Evolutionary conservation across 768 basidiomycete genomes (phyloP).

Genomic region (Hebeloma cylindrosporum): DNA sequence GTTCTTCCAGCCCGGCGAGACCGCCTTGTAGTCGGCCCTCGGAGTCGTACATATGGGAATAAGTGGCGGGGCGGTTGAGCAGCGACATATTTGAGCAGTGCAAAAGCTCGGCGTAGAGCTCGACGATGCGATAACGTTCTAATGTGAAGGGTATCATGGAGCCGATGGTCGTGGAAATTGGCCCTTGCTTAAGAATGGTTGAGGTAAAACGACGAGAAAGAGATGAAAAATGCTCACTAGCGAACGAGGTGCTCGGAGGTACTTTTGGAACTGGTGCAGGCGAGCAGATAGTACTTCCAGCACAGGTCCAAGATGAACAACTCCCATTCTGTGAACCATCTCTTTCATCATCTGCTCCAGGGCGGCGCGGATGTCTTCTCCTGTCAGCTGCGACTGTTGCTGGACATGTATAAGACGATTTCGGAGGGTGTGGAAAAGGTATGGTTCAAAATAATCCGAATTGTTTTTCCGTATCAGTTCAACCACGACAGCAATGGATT

Average conservation of each 20-base stretch:
- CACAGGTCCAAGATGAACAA: constrained; percentile 87
- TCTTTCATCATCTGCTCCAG: constrained; percentile 74
- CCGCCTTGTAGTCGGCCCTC: constrained; percentile 90
- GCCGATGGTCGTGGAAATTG: constrained; percentile 74
- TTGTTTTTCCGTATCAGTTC: constrained; percentile 97
- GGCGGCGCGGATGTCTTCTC: constrained; percentile 62
- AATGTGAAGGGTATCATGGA: constrained; percentile 80
- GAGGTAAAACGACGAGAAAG: constrained; percentile 8
- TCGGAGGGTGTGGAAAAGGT: constrained; percentile 90
- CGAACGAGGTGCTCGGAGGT: constrained; percentile 72
- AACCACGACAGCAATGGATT: constrained; percentile 85
- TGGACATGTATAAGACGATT: constrained; percentile 88
- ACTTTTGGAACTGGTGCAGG: constrained; percentile 67
- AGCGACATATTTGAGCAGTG: constrained; percentile 99
- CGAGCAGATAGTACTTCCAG: constrained; percentile 71
- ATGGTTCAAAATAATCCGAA: constrained; percentile 97
- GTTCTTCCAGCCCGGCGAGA: constrained; percentile 75
- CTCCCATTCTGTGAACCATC: constrained; percentile 81
- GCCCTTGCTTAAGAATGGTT: constrained; percentile 51
- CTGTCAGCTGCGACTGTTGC: constrained; percentile 55
- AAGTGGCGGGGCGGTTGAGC: constrained; percentile 76
- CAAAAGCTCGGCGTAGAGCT: constrained; percentile 93
- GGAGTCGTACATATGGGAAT: constrained; percentile 70
- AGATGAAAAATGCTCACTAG: constrained; percentile 43
- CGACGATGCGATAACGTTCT: constrained; percentile 94